Evolutionary conservation across 768 basidiomycete genomes (phyloP).

Genomic region (Lyophyllum shimeji): DNA sequence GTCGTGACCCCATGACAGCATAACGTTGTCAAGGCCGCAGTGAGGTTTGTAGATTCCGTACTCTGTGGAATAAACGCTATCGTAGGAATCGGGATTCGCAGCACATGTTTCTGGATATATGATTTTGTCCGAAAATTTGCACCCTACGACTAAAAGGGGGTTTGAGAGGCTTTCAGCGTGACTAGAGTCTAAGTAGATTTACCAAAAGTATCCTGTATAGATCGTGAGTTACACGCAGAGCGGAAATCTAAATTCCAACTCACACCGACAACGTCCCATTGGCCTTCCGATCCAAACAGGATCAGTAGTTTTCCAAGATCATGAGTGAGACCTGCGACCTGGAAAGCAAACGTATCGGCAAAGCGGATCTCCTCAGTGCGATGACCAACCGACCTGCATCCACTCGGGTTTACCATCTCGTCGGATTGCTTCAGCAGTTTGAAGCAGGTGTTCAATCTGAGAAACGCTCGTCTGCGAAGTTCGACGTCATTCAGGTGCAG

Average conservation of each 20-base stretch:
- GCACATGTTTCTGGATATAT: slow-evolving; percentile 79
- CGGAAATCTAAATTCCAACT: slow-evolving; percentile 4
- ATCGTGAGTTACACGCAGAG: slow-evolving; percentile 9
- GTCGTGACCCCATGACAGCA: slow-evolving; percentile 91
- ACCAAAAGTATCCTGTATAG: slow-evolving; percentile 42
- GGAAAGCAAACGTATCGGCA: neutral
- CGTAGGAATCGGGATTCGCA: slow-evolving; percentile 67
- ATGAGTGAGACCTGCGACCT: slow-evolving; percentile 78
- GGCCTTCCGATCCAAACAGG: slow-evolving; percentile 83
- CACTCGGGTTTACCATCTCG: slow-evolving; percentile 86
- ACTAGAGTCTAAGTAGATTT: slow-evolving; percentile 11
- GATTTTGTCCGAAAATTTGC: slow-evolving; percentile 80
- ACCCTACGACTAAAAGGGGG: slow-evolving; percentile 62
- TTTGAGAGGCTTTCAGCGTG: neutral
- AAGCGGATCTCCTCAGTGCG: neutral
- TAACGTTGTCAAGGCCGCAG: slow-evolving; percentile 84
- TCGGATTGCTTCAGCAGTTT: slow-evolving; percentile 89
- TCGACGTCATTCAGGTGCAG: neutral
- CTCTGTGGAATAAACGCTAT: slow-evolving; percentile 67
- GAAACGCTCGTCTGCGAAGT: slow-evolving; percentile 5
- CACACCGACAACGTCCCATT: slow-evolving; percentile 94
- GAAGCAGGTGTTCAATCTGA: slow-evolving; percentile 71
- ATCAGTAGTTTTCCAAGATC: slow-evolving; percentile 88
- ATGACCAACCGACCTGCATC: slow-evolving; percentile 57
- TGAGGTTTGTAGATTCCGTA: slow-evolving; percentile 75